phyloP scores from a whole-genome alignment of 2,329 filamentous ascomycete species.

The Metarhizium album region DNA sequence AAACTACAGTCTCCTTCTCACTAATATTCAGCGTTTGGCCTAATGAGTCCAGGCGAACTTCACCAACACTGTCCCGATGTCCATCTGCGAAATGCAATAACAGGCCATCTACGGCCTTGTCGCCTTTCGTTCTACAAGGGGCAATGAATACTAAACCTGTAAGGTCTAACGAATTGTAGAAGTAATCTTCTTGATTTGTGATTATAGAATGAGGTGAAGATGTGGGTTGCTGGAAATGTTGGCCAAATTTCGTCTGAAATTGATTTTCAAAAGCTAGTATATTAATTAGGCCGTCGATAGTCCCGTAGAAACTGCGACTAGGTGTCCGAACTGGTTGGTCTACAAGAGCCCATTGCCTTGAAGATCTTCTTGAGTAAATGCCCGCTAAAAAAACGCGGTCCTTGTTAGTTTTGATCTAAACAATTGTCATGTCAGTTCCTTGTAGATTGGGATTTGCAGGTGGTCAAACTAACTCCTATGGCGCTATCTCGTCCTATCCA shows the following conservation, averaged over 20 bases:
- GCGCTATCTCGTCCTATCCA: background rate
- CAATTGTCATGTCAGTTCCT: background rate
- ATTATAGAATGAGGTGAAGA: background rate
- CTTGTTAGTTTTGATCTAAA: background rate
- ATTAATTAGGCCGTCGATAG: background rate
- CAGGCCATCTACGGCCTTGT: background rate
- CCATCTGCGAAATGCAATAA: background rate
- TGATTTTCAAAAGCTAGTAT: background rate
- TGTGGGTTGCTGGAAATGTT: background rate
- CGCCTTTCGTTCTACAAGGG: background rate
- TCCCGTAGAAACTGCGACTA: background rate
- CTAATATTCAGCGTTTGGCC: background rate
- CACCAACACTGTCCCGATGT: slow-evolving; percentile 1
- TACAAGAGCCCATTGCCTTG: background rate
- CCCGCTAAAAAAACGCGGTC: background rate
- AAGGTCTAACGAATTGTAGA: background rate
- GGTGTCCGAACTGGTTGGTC: background rate
- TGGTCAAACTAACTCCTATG: background rate
- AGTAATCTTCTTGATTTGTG: background rate
- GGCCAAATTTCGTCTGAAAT: background rate
- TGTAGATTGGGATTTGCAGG: background rate
- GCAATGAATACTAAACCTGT: background rate
- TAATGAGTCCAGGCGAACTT: background rate
- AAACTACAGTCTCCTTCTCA: background rate
- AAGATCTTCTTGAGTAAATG: background rate